Conservation (phyloP, 331 rosid species). For the Prunus yedoensis region DNA sequence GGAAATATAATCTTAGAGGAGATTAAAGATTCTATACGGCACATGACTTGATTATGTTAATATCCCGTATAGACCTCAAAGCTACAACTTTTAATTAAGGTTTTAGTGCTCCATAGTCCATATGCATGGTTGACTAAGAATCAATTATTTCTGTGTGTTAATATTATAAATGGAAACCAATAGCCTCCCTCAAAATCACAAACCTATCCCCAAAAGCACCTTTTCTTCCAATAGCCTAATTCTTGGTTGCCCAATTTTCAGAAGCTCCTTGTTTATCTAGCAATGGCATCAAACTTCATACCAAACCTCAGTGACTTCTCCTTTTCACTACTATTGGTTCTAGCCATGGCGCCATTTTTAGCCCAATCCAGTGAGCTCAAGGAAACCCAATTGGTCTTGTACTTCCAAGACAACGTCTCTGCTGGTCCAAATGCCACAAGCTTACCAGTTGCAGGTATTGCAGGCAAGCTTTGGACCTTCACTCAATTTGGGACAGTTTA, state of each 20-base stretch:
- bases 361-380: background rate
- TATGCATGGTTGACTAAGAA: background rate
- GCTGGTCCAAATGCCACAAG: conserved; percentile 25
- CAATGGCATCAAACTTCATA: background rate
- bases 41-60: too few species aligned
- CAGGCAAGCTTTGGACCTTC: conserved; percentile 20
- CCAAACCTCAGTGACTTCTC: background rate
- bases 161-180: background rate
- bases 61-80: too few species aligned
- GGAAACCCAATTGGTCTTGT: conserved; percentile 25
- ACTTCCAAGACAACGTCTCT: conserved; percentile 13
- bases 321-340: conserved; percentile 8
- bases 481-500: conserved; percentile 29
- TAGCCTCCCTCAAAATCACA: background rate
- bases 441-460: conserved; percentile 23
- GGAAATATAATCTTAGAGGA: too few species aligned
- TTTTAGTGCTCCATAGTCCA: too few species aligned
- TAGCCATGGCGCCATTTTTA: background rate
- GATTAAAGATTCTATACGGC: too few species aligned
- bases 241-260: too few species aligned
- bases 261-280: background rate
- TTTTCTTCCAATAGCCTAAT: background rate
- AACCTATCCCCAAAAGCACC: too few species aligned
- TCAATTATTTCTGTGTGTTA: too few species aligned
- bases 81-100: too few species aligned